These are phyloP conservation scores for Colletotrichum paranaense DNA, from an alignment of 2,329 filamentous ascomycete species.

Conservation along the genomic window DNA sequence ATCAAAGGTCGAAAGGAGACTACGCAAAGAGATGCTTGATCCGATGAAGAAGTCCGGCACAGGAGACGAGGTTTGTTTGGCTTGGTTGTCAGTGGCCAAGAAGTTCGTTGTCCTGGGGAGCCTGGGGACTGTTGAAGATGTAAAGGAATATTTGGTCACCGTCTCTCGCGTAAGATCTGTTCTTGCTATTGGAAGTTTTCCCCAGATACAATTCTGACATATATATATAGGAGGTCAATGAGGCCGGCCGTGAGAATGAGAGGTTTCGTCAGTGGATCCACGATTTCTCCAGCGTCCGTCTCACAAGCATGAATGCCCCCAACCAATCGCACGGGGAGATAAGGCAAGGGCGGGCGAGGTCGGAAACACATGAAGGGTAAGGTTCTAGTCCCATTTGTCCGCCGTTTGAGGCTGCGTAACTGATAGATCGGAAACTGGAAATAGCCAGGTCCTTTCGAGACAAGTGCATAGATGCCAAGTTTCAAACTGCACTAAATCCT, in stretches of 20 bases:
- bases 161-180: constrained; percentile 23
- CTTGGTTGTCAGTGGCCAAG: constrained; percentile 11
- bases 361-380: too few species aligned
- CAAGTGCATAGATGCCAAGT: not conserved
- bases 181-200: not conserved
- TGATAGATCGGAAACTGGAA: too few species aligned
- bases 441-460: not conserved
- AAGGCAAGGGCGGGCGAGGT: not conserved
- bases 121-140: constrained; percentile 28
- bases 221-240: not conserved
- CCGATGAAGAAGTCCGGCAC: not conserved
- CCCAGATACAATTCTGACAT: not conserved
- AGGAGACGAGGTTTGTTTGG: not conserved
- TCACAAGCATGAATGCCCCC: not conserved
- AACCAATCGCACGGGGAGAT: not conserved
- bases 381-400: too few species aligned
- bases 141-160: constrained; percentile 22
- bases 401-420: too few species aligned
- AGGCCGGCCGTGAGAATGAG: not conserved
- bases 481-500: not conserved
- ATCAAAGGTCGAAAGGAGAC: not conserved
- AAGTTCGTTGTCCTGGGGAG: constrained; percentile 32
- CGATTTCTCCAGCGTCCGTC: not conserved
- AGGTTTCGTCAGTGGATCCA: not conserved
- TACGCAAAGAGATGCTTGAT: not conserved